A percentile compares a stretch with the other conserved stretches of the same genome.
Evolutionary conservation across 2,329 filamentous ascomycete genomes (phyloP).

Genomic region (Leptographium lundbergii): DNA sequence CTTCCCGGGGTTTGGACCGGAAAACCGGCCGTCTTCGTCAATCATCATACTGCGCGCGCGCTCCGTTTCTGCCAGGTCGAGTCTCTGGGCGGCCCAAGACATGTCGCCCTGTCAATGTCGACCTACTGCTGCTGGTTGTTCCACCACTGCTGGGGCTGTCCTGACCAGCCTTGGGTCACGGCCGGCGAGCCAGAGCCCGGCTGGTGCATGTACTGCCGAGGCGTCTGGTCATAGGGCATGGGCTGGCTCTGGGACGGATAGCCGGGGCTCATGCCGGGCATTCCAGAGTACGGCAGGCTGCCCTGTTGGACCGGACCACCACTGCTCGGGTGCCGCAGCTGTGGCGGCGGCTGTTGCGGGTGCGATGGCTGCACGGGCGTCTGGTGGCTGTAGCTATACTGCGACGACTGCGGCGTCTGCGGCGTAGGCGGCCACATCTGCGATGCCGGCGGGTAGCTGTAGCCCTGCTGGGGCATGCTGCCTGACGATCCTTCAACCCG

Average conservation of each 20-base stretch:
- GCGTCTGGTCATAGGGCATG: conserved; percentile 50
- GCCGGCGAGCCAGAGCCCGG: conserved; percentile 36
- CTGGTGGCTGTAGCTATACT: conserved; percentile 41
- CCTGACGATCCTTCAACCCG: conserved; percentile 44
- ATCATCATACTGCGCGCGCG: conserved; percentile 3
- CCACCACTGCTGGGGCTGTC: conserved; percentile 53
- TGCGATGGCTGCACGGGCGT: conserved; percentile 37
- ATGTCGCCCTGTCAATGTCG: not conserved
- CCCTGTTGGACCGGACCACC: conserved; percentile 42
- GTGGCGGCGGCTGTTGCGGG: conserved; percentile 41
- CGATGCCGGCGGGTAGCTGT: conserved; percentile 46
- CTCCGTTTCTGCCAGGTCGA: too few species aligned
- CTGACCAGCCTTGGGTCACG: conserved; percentile 35
- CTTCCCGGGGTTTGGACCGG: not conserved
- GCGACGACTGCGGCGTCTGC: conserved; percentile 50
- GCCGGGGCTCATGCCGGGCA: conserved; percentile 47
- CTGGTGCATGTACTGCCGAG: conserved; percentile 56
- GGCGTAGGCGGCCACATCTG: conserved; percentile 58
- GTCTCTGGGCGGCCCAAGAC: not conserved
- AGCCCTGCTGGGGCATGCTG: conserved; percentile 41
- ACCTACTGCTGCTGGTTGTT: conserved; percentile 32
- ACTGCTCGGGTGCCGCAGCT: conserved; percentile 44
- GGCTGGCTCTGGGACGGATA: conserved; percentile 42
- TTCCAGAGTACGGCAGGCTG: conserved; percentile 47
- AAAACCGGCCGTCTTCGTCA: conserved; percentile 1